A percentile compares a stretch with the other conserved stretches of the same genome.
Conservation (phyloP, 805 yeast species). For the Nakazawaea siamensis region DNA sequence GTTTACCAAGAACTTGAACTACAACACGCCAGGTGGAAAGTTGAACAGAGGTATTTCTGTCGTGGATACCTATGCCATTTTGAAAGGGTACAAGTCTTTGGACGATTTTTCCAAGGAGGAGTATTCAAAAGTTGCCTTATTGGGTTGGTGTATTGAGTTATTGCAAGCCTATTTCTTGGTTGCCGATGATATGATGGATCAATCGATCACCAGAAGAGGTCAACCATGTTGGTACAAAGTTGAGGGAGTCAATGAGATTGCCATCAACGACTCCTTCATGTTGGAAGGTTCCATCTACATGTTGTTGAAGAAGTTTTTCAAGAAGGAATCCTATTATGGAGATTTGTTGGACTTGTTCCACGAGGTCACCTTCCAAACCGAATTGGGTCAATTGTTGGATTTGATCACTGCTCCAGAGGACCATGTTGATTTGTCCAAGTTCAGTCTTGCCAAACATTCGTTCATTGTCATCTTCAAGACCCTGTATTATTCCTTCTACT, state of each 20-base stretch:
- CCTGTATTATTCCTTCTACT: constrained; percentile 93
- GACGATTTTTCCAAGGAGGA: constrained; percentile 60
- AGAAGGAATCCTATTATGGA: constrained; percentile 70
- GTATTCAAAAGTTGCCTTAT: constrained; percentile 75
- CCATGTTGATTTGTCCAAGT: constrained; percentile 78
- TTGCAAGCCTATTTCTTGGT: constrained; percentile 95
- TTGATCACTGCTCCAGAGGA: constrained; percentile 97
- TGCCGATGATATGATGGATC: constrained; percentile 98
- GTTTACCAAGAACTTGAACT: constrained; percentile 65
- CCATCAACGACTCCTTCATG: constrained; percentile 96
- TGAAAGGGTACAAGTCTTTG: constrained; percentile 51
- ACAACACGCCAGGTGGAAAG: constrained; percentile 96
- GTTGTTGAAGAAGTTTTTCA: constrained; percentile 83
- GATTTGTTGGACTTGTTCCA: constrained; percentile 92
- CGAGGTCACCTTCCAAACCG: constrained; percentile 96
- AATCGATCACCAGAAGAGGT: constrained; percentile 93
- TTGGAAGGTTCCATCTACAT: constrained; percentile 91
- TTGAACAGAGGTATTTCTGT: constrained; percentile 94
- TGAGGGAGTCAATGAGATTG: constrained; percentile 79
- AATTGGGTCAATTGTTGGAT: constrained; percentile 92
- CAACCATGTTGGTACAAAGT: constrained; percentile 96
- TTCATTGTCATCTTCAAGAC: constrained; percentile 96
- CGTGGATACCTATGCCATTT: constrained; percentile 80
- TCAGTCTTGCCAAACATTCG: constrained; percentile 82
- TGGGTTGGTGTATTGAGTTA: constrained; percentile 94